Conservation (phyloP, 345 rosid genomes). For the Linum lewisii region DNA sequence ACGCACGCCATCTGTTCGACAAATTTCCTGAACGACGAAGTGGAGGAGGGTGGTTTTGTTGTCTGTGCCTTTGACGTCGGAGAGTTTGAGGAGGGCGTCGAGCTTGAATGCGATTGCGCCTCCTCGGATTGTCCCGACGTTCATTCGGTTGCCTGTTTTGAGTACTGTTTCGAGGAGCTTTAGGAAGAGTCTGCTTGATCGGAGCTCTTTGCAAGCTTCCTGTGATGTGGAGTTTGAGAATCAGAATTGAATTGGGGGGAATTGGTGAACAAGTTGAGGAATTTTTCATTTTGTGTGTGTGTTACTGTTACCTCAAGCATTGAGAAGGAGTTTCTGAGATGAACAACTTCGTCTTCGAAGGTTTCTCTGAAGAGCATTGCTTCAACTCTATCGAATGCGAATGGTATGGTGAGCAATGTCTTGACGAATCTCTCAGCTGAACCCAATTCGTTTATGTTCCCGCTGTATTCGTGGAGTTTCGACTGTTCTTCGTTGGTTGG, state of each 20-base stretch:
- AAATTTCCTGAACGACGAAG: slow-evolving; percentile 87
- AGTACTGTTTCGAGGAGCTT: slow-evolving; percentile 89
- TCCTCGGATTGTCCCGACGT: slow-evolving; percentile 88
- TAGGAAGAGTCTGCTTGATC: slow-evolving; percentile 81
- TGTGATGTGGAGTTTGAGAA: slow-evolving; percentile 9
- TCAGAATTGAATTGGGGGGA: neutral
- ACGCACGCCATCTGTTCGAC: slow-evolving; percentile 79
- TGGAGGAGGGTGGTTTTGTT: slow-evolving; percentile 85
- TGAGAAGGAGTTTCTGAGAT: slow-evolving; percentile 77
- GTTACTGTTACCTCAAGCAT: slow-evolving; percentile 76
- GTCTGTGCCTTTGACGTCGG: slow-evolving; percentile 91
- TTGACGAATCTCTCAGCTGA: slow-evolving; percentile 72
- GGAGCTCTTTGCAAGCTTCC: slow-evolving; percentile 97
- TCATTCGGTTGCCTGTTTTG: slow-evolving; percentile 96
- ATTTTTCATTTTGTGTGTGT: too few relatives aligned
- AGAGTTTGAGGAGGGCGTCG: slow-evolving; percentile 78
- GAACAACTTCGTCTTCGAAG: slow-evolving; percentile 83
- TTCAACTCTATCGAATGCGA: slow-evolving; percentile 63
- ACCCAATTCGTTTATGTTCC: slow-evolving; percentile 67
- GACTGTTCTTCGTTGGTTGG: slow-evolving; percentile 88
- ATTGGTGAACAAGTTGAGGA: neutral
- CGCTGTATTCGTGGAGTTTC: slow-evolving; percentile 58
- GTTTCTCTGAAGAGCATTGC: slow-evolving; percentile 90
- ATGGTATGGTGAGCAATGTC: slow-evolving; percentile 49
- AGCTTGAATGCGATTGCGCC: slow-evolving; percentile 96